These are phyloP conservation scores for Leucocoprinus birnbaumii DNA, from an alignment of 768 basidiomycete species.

Conservation along the genomic window DNA sequence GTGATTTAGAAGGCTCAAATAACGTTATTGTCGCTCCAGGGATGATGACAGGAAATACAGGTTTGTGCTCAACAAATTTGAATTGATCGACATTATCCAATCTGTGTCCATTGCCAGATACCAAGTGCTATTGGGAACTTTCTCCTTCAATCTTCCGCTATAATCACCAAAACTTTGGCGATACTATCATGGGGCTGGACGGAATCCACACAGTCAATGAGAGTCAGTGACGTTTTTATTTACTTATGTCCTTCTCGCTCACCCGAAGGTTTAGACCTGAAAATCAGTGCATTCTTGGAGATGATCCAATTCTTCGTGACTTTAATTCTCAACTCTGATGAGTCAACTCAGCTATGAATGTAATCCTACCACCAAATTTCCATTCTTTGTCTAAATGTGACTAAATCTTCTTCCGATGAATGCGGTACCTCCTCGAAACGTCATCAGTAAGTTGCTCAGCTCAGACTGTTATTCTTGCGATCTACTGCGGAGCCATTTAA, in stretches of 20 bases:
- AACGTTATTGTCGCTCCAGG: constrained; percentile 47
- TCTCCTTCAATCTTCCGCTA: constrained; percentile 71
- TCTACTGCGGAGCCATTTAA: neutral
- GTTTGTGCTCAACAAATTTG: constrained; percentile 23
- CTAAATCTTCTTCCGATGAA: constrained; percentile 12
- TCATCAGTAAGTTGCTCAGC: too few species aligned
- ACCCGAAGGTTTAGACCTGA: constrained; percentile 36
- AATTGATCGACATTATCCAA: constrained; percentile 14
- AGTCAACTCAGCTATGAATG: constrained; percentile 27
- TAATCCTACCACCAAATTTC: too few species aligned
- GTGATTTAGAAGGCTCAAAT: constrained; percentile 27
- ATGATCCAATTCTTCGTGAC: constrained; percentile 64
- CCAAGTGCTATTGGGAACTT: constrained; percentile 56
- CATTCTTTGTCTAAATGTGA: constrained; percentile 1
- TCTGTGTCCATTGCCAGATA: constrained; percentile 34
- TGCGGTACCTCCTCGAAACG: neutral
- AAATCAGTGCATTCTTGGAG: constrained; percentile 53
- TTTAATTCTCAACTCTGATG: constrained; percentile 68
- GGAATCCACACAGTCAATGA: constrained; percentile 75
- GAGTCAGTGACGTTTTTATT: constrained; percentile 35
- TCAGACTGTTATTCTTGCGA: neutral
- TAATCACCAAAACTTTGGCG: constrained; percentile 37
- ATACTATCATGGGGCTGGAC: constrained; percentile 24
- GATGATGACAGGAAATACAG: constrained; percentile 61
- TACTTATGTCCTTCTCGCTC: neutral